Conservation (phyloP, 148 eudicot species). For the Simmondsia chinensis region DNA sequence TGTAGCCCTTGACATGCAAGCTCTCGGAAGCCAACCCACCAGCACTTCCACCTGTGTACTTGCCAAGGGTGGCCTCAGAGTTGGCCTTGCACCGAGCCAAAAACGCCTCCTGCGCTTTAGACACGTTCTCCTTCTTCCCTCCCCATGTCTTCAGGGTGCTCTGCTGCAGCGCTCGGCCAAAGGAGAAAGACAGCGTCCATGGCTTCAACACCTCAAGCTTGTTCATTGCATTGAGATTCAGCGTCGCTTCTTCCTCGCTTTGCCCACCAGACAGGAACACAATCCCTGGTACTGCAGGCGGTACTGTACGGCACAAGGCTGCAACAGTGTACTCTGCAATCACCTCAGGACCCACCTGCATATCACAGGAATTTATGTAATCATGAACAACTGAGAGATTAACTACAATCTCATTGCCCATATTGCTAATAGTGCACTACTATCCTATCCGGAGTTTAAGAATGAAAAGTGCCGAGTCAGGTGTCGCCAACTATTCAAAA, state of each 20-base stretch:
- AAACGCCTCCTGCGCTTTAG: conserved; percentile 62
- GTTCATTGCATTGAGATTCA: conserved; percentile 80
- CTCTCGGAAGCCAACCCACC: conserved; percentile 65
- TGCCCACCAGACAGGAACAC: conserved; percentile 92
- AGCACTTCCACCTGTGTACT: conserved; percentile 36
- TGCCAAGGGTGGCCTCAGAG: conserved; percentile 76
- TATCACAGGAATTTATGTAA: too few relatives aligned
- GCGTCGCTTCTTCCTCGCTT: conserved; percentile 79
- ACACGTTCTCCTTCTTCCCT: conserved; percentile 76
- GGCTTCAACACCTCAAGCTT: conserved; percentile 66
- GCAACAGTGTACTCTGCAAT: conserved; percentile 80
- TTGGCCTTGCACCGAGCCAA: conserved; percentile 69
- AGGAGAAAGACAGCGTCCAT: conserved; percentile 83
- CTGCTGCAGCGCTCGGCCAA: conserved; percentile 81
- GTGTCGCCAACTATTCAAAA: too few relatives aligned
- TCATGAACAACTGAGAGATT: conserved; percentile 1
- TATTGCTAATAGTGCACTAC: too few relatives aligned
- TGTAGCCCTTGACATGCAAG: conserved; percentile 71
- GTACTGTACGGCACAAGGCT: conserved; percentile 71
- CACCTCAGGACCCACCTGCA: conserved; percentile 65
- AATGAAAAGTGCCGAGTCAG: too few relatives aligned
- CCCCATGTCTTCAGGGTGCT: conserved; percentile 85
- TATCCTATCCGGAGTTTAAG: too few relatives aligned
- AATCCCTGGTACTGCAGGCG: conserved; percentile 85
- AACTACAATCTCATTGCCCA: too few relatives aligned